Conservation (phyloP, 805 yeast species). For the Kazachstania martiniae region DNA sequence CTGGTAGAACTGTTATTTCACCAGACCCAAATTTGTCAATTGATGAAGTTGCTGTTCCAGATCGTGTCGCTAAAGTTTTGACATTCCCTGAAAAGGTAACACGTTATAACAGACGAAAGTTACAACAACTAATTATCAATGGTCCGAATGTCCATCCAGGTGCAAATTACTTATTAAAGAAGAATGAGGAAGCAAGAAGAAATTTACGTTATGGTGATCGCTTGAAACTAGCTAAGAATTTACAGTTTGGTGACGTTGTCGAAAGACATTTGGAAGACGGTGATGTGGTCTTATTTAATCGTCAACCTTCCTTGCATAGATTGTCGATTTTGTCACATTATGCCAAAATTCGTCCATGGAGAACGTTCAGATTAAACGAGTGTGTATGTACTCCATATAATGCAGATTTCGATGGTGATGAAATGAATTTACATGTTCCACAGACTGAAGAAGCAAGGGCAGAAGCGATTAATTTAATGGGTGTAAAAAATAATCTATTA, state of each 20-base stretch:
- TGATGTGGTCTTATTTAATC: constrained; percentile 86
- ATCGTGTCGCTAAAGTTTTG: constrained; percentile 86
- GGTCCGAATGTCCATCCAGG: constrained; percentile 94
- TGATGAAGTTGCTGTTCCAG: constrained; percentile 98
- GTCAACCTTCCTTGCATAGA: constrained; percentile 97
- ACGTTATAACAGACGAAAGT: constrained; percentile 68
- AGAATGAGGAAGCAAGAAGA: constrained; percentile 75
- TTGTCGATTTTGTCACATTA: constrained; percentile 88
- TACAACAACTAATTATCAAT: constrained; percentile 60
- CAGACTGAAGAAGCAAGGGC: constrained; percentile 98
- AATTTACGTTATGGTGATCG: constrained; percentile 86
- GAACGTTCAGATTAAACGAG: constrained; percentile 92
- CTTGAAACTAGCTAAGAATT: constrained; percentile 57
- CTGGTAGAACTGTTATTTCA: constrained; percentile 96
- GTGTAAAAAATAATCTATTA: constrained; percentile 85
- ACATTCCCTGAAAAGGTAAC: constrained; percentile 96
- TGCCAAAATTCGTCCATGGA: constrained; percentile 95
- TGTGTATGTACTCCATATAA: constrained; percentile 99
- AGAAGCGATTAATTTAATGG: constrained; percentile 97
- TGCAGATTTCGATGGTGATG: constrained; percentile 99
- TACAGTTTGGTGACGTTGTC: constrained; percentile 82
- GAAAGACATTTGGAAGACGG: constrained; percentile 97
- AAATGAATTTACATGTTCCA: constrained; percentile 97
- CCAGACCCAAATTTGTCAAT: constrained; percentile 94
- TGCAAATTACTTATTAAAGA: constrained; percentile 82